Base-by-base conservation (phyloP, 441 rosid genomes). In the Aleurites moluccanus region DNA sequence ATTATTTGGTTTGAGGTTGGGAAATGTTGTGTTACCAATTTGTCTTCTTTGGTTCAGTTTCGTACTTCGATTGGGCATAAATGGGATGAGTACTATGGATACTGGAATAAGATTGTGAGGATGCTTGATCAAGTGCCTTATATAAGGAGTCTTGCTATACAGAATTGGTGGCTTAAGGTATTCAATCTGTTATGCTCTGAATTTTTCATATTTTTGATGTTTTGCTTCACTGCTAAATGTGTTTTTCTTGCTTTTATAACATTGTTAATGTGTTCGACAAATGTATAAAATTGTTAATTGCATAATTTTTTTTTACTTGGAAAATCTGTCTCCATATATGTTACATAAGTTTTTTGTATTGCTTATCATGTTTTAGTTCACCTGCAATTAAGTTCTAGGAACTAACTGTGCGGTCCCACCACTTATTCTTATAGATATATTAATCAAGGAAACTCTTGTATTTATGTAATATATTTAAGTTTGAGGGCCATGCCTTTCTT, bases 111-210 rank as follows among this genome's bases (percentile, higher is more conserved):
- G 70, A 45, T 66, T 40, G 77, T 74, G 56, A 55, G 70, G 28
- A n/a, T 27, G 52, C 77, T 66, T 55, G 64, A 66, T 65, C 71
- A 45, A 55, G 52, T 74, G 14, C 71, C 77, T 13, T 66, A 66
- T 30, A 56, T 74, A 65, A 66, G 11, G 77, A 67, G 55, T 18
- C 77, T 74, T 59, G 20, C 23, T 10, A 56, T 74, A 10, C 72
- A 74, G 56, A 74, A 74, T 56, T 74, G 72, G 72, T 74, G 77
- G 77, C 57, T 56, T 18, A 55, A 74, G 77, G 71, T 73, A 73
- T 42, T 15, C 10, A 9, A 45, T 21, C 20, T 60, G 57, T 15
- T 33, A 20, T 35, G 28, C 20, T 35, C 33, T 69, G 25, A 18
- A 9, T 33, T 53, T 69, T 13, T 4, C 56, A 28, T 70, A 9